Base-by-base conservation (phyloP, 805 yeast genomes). In the Myxozyma monticola region DNA sequence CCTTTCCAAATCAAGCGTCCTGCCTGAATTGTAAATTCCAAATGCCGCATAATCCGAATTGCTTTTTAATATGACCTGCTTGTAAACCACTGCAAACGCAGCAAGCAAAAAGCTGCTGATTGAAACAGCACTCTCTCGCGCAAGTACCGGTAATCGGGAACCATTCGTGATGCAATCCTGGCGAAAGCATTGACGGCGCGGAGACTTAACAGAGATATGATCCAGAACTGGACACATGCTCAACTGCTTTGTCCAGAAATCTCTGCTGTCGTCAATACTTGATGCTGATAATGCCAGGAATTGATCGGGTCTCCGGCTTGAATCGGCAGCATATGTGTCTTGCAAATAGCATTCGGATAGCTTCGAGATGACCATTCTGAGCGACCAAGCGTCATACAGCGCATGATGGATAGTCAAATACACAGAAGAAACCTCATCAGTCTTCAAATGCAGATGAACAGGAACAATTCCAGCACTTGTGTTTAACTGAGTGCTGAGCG, bases 371-470 rank as follows among this genome's bases (percentile, higher is more conserved):
- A 59, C 20, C 33, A 37, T 17, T 14, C 41, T 37, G 34, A 61
- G 38, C 35, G 61, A 52, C 65, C 65, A 60, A 10, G 61, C 65
- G 37, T 61, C 65, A 25, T 61, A 61, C 25, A 61, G 35, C 12
- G 62, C 55, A 43, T 61, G 65, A 31, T 61, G 65, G 7, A 61
- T 56, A 9, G 48, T 41, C 22, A 61, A 33, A 46, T 45, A 29
- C n/a, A 50, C 14, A 33, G 9, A 18, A 18, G 18, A 24, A 8
- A 38, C 28, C 17, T 33, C 21, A 4, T 17, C 29, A 10, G 26
- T 6, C n/a, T 29, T 24, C n/a, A 36, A 34, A 37, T 38, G 48
- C 25, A 48, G 31, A 24, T 37, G 59, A 10, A 43, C 48, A 9
- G 54, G 56, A 4, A 44, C 43, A 9, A 30, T 22, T 22, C 30